Conservation (phyloP, 345 rosid genomes). For the Brassica napus region Da-Ae NC_063449.1:10820501-10821000, state of each 20-base stretch:
- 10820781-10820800: background rate
- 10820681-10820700: conserved; percentile 31
- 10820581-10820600: conserved; percentile 13
- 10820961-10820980: conserved; percentile 1
- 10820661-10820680: conserved; percentile 38
- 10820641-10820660: conserved; percentile 20
- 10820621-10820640: conserved; percentile 9
- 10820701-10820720: conserved; percentile 26
- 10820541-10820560: conserved; percentile 25
- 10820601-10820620: background rate
- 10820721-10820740: conserved; percentile 28
- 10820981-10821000: conserved; percentile 17
- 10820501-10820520: conserved; percentile 15
- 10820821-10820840: conserved; percentile 37
- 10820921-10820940: conserved; percentile 15
- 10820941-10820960: conserved; percentile 11
- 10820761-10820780: background rate
- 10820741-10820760: conserved; percentile 14
- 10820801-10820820: conserved; percentile 26
- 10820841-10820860: conserved; percentile 27
- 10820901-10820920: conserved; percentile 46
- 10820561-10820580: conserved; percentile 11
- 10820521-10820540: background rate
- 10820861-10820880: conserved; percentile 35
- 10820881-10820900: conserved; percentile 32